Evolutionary conservation across 2,329 filamentous ascomycete genomes (phyloP), one percentile per base, ranked within the genome.

Genomic region (Furcasterigmium sp.): DNA sequence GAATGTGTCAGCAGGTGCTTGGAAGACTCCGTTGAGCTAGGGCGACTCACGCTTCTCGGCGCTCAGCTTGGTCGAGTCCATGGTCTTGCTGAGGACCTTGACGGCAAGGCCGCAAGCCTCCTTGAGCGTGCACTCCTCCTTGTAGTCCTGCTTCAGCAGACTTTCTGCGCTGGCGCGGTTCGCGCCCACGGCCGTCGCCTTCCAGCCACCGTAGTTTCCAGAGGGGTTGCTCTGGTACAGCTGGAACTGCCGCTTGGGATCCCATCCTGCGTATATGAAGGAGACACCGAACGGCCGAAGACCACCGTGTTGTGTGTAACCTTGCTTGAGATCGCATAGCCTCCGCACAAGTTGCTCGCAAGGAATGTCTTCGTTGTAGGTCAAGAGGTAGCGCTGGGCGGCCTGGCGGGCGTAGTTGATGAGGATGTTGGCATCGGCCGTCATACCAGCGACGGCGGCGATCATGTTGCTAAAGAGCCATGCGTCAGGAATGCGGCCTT

Each of bases 341-440:
- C 89, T 83, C 58, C 93, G 90, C 49, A 98, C 93, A 46, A 98
- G 87, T 70, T 98, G 93, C 69, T 98, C 93, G 75, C 93, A 98
- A 46, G 93, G 93, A 53, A 98, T 98, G 64, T 98, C 93, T 85
- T 96, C 91, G 76, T 97, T 95, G 79, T 98, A 98, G 59, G 91
- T 98, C 54, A 95, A 82, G 65, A 98, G 91, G 72, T 98, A 97
- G 62, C 86, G 83, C 73, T 98, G 93, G 57, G 93, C 93, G 59
- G 88, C 87, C 80, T 95, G 89, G 57, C 93, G 90, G 64, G 93
- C 94, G 70, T 94, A 96, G 78, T 98, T 98, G 82, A 98, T 98
- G 65, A 98, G 89, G 68, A 98, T 98, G 76, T 98, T 98, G 67
- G 93, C 93, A 64, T 98, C 93, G 61, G 93, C 93, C 37, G 91